These are phyloP conservation scores for Fragilaria radians DNA, from an alignment of 108 stramenopile genomes.

Conservation along the genomic window DNA sequence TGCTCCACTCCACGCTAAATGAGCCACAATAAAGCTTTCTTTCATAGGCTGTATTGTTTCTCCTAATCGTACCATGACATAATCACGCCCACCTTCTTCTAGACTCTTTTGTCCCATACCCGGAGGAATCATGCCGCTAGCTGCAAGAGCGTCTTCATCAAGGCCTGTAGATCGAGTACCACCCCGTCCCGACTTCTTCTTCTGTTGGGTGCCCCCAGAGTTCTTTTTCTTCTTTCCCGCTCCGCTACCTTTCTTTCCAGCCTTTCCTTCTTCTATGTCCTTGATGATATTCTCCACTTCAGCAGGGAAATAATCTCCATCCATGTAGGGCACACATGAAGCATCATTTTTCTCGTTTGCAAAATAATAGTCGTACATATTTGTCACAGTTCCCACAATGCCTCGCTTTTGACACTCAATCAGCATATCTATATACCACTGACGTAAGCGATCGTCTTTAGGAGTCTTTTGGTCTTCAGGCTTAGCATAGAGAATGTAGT, in stretches of 20 bases:
- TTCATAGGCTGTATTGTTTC: slow-evolving; percentile 96
- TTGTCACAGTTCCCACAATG: slow-evolving; percentile 83
- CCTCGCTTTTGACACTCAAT: slow-evolving; percentile 82
- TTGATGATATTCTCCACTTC: slow-evolving; percentile 98
- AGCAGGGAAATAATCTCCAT: slow-evolving; percentile 98
- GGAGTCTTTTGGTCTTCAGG: slow-evolving; percentile 97
- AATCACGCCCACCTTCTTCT: slow-evolving; percentile 79
- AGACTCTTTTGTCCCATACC: slow-evolving; percentile 73
- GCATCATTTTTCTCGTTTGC: slow-evolving; percentile 73
- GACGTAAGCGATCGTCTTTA: slow-evolving; percentile 85
- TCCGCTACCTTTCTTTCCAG: slow-evolving; percentile 44
- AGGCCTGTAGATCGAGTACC: slow-evolving; percentile 85
- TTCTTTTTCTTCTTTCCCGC: slow-evolving; percentile 60
- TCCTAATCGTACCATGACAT: slow-evolving; percentile 90
- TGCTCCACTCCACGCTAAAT: slow-evolving; percentile 80
- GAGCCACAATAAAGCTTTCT: slow-evolving; percentile 94
- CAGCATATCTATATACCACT: slow-evolving; percentile 98
- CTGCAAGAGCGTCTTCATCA: slow-evolving; percentile 76
- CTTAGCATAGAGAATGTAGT: slow-evolving; percentile 98
- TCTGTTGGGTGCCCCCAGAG: slow-evolving; percentile 44
- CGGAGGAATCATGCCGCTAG: slow-evolving; percentile 66
- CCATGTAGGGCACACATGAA: slow-evolving; percentile 93
- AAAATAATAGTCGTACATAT: slow-evolving; percentile 95
- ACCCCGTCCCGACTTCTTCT: slow-evolving; percentile 63
- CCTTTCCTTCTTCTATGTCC: slow-evolving; percentile 83